phyloP scores from a whole-genome alignment of 441 rosid species.

The Aquilaria agallochum region DNA sequence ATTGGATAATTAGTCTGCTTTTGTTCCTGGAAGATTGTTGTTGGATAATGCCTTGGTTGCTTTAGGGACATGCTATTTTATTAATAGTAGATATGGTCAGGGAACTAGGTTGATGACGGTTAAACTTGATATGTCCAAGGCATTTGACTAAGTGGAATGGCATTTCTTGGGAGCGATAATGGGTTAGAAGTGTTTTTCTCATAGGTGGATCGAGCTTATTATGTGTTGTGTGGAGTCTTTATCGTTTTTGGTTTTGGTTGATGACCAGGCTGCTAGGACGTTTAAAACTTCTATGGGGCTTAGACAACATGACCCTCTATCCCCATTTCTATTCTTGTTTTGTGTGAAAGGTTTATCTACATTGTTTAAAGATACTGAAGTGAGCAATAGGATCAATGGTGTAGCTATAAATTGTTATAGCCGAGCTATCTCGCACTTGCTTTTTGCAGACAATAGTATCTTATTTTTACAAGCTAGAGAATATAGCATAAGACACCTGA shows the following conservation, averaged over 20 bases:
- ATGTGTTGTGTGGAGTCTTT: neutral
- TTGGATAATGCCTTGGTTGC: neutral
- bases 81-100: neutral
- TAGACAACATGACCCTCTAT: constrained; percentile 3
- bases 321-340: neutral
- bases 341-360: neutral
- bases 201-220: neutral
- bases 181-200: neutral
- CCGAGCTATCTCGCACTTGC: neutral
- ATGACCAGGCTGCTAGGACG: neutral
- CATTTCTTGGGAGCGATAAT: too few species aligned
- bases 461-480: neutral
- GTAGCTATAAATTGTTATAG: fast-evolving
- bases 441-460: neutral
- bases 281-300: neutral
- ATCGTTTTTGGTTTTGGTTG: neutral
- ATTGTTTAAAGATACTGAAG: neutral
- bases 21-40: neutral
- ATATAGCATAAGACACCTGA: neutral
- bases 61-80: neutral
- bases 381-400: neutral
- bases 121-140: constrained; percentile 7
- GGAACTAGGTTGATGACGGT: neutral
- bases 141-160: neutral
- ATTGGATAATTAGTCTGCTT: neutral